These are phyloP conservation scores for Reticulascus tulasneorum DNA, from an alignment of 2,329 filamentous ascomycete genomes.

Conservation along the genomic window DNA sequence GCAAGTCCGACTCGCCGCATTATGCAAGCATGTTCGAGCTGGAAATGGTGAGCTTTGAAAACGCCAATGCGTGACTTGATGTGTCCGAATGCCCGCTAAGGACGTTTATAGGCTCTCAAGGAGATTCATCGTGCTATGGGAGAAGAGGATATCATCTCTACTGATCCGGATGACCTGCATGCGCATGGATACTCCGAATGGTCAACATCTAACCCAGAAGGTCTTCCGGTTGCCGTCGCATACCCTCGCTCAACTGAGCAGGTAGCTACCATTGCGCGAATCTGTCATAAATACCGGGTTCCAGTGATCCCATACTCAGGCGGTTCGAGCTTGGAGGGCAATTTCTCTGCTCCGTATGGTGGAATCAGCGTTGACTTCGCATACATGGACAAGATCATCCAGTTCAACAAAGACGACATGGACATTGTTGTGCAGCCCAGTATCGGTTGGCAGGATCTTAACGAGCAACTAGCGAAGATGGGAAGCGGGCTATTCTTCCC, in stretches of 20 bases:
- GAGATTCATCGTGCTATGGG: conserved; percentile 48
- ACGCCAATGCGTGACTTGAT: background rate
- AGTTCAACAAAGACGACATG: conserved; percentile 82
- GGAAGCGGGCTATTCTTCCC: conserved; percentile 82
- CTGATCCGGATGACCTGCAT: conserved; percentile 57
- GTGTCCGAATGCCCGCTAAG: background rate
- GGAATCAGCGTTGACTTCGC: conserved; percentile 88
- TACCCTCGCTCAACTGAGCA: conserved; percentile 60
- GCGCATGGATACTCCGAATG: conserved; percentile 65
- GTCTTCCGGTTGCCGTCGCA: conserved; percentile 59
- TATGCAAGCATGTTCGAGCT: conserved; percentile 38
- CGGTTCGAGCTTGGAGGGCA: conserved; percentile 81
- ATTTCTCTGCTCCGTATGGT: conserved; percentile 82
- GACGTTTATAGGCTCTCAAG: conserved; percentile 46
- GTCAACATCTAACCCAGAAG: conserved; percentile 59
- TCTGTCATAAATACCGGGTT: conserved; percentile 75
- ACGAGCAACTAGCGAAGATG: conserved; percentile 65
- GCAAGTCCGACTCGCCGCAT: conserved; percentile 19
- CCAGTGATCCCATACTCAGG: conserved; percentile 87
- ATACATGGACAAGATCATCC: conserved; percentile 78
- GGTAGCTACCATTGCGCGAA: conserved; percentile 55
- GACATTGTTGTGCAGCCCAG: conserved; percentile 89
- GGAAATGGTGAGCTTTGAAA: conserved; percentile 17
- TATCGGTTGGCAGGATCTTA: conserved; percentile 88
- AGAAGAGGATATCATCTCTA: conserved; percentile 56